Evolutionary conservation across 768 basidiomycete genomes (phyloP), one percentile per base, ranked within the genome.

Genomic region (Amanita rubescens): DNA sequence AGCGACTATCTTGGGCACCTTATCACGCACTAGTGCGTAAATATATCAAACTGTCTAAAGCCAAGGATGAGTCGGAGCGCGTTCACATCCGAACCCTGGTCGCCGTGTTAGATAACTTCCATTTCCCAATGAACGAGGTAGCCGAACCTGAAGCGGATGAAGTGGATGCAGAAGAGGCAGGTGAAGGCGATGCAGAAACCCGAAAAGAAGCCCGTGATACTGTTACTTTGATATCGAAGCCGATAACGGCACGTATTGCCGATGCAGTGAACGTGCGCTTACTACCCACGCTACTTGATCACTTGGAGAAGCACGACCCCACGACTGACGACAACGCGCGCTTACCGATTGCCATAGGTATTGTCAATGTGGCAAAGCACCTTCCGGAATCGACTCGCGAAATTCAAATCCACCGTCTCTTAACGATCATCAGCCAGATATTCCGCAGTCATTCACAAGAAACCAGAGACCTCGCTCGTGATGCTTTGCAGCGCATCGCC

Each of bases 381-480:
- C 79, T 98, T 24, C 94, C 96, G 0, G 69, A 70, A 14, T 67
- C 74, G 1, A 68, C 73, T 0, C 79, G 84, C 9, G 78, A 85
- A 32, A 71, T 79, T 0, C 92, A 96, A 58, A 77, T 94, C 20
- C 71, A 79, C 0, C 80, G 85, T 24, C 71, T 97, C 11, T 63
- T 98, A 55, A 97, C 92, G 1, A 81, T 87, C 20, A 78, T 97
- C 52, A 83, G 87, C 60, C 95, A 98, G 62, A 85, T 88, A 34
- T 74, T 99, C 37, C 87, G 92, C n/a, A 96, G 92, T 66, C 87
- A 82, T 59, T 93, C 93, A 12, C 92, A 94, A 63, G 94, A 97
- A 59, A 92, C 90, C 1, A 76, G 96, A 55, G 93, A 96, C 60
- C 75, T 94, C 34, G 80, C 85, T 5, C 78, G 92, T 12, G 89